Percentiles rank a stretch among this genome's conserved stretches.
Conservation (phyloP, 768 basidiomycete genomes). For the Neoboletus subvelutipes region DNA sequence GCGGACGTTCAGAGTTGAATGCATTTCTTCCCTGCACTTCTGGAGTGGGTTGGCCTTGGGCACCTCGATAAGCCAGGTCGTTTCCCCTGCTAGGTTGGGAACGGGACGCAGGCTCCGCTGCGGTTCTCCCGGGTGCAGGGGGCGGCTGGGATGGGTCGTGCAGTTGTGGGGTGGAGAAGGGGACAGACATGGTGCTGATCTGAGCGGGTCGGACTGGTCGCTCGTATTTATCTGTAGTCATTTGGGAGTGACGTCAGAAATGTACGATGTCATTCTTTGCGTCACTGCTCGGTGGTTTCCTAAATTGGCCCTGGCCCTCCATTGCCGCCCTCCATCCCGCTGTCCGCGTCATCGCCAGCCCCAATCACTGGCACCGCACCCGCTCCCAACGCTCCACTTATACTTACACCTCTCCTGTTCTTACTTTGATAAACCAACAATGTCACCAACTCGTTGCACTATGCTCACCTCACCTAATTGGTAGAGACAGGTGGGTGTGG, state of each 20-base stretch:
- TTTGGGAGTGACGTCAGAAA: slow-evolving; percentile 8
- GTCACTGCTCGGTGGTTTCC: slow-evolving; percentile 3
- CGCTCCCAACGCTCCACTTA: no score
- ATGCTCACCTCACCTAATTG: no score
- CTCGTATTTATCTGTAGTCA: slow-evolving; percentile 14
- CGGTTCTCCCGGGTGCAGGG: slow-evolving; percentile 29
- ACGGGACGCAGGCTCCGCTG: background rate
- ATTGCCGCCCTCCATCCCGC: no score
- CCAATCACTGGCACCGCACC: no score
- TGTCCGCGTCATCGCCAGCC: no score
- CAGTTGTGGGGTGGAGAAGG: slow-evolving; percentile 37
- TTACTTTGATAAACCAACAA: no score
- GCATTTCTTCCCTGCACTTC: slow-evolving; percentile 21
- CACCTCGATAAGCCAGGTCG: background rate
- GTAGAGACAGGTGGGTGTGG: no score
- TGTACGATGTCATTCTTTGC: slow-evolving; percentile 6
- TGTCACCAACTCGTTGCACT: no score
- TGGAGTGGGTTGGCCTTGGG: background rate
- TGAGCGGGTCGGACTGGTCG: background rate
- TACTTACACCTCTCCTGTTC: no score
- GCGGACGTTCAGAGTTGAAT: slow-evolving; percentile 34
- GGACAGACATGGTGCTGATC: slow-evolving; percentile 19
- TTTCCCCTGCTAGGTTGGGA: no score
- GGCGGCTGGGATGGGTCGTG: slow-evolving; percentile 51
- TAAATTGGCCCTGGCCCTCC: no score